phyloP scores from a whole-genome alignment of 176 grass and related monocot genomes.

The Dendrocalamus sinicus region DNA sequence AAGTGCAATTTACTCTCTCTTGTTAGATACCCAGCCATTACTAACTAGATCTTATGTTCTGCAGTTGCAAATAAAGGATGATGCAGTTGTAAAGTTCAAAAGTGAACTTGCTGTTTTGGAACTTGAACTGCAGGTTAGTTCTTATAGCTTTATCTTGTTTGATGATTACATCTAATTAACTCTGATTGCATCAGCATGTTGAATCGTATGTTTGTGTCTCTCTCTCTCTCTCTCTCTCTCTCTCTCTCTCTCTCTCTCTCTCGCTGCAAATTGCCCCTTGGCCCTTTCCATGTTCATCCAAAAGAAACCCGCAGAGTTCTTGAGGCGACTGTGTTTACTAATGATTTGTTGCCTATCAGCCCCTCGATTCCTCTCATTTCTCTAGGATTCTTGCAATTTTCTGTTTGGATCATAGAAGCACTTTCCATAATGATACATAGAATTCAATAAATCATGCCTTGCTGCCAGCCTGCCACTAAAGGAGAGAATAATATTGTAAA shows the following conservation, averaged over 20 bases:
- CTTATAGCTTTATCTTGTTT: constrained; percentile 26
- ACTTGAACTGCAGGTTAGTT: constrained; percentile 86
- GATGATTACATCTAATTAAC: neutral
- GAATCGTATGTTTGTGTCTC: neutral
- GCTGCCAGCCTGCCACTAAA: no score
- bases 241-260: no score
- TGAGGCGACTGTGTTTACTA: neutral
- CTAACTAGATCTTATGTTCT: constrained; percentile 47
- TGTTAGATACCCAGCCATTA: constrained; percentile 3
- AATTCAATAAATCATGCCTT: no score
- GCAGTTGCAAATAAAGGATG: constrained; percentile 81
- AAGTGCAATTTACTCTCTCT: neutral
- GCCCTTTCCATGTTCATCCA: constrained; percentile 3
- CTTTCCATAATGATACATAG: neutral
- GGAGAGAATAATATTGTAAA: no score
- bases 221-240: no score
- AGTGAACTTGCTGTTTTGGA: constrained; percentile 92
- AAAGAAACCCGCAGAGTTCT: neutral
- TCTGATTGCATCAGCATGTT: constrained; percentile 20
- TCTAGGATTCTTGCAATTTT: neutral
- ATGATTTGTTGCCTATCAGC: neutral
- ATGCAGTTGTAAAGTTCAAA: constrained; percentile 70
- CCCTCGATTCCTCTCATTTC: neutral
- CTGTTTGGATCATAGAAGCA: neutral
- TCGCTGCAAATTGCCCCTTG: neutral